These are phyloP conservation scores for Cutaneotrichosporon cyanovorans DNA, from an alignment of 1,284 basidiomycete genomes.

Conservation along the genomic window DNA sequence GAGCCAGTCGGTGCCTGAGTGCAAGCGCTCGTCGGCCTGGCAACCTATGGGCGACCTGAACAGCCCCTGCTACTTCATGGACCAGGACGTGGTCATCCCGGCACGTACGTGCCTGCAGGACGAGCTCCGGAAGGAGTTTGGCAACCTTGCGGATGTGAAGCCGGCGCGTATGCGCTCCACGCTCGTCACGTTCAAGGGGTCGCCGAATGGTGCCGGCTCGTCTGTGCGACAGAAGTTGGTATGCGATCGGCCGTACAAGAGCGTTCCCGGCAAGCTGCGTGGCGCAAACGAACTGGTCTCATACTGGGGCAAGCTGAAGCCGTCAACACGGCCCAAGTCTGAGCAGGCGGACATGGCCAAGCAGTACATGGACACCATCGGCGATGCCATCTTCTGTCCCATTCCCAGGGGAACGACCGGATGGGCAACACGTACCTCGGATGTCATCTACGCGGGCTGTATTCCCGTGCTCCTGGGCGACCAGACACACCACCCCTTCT, in stretches of 20 bases:
- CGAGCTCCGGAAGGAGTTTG: constrained; percentile 20
- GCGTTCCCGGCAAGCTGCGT: constrained; percentile 7
- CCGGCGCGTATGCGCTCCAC: constrained; percentile 12
- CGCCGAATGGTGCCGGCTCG: constrained; percentile 19
- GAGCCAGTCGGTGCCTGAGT: not conserved
- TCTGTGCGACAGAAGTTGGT: constrained; percentile 19
- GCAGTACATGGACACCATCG: constrained; percentile 36
- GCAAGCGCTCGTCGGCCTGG: constrained; percentile 17
- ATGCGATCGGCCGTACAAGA: constrained; percentile 14
- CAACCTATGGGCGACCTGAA: constrained; percentile 30
- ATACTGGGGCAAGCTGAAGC: constrained; percentile 10
- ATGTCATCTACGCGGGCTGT: constrained; percentile 45
- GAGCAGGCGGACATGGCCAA: constrained; percentile 1
- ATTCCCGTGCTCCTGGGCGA: constrained; percentile 44
- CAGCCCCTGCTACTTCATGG: constrained; percentile 22
- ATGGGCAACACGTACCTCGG: constrained; percentile 39
- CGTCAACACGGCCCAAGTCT: not conserved
- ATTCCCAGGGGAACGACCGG: constrained; percentile 36
- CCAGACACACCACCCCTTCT: constrained; percentile 36
- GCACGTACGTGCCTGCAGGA: constrained; percentile 27
- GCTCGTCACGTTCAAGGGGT: constrained; percentile 28
- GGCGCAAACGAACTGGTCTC: constrained; percentile 19
- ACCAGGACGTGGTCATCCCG: constrained; percentile 34
- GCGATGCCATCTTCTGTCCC: constrained; percentile 42
- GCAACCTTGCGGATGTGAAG: constrained; percentile 16